Evolutionary conservation across 805 yeast genomes (phyloP), one percentile per base, ranked within the genome.

Genomic region (Torulaspora gathmanii): DNA sequence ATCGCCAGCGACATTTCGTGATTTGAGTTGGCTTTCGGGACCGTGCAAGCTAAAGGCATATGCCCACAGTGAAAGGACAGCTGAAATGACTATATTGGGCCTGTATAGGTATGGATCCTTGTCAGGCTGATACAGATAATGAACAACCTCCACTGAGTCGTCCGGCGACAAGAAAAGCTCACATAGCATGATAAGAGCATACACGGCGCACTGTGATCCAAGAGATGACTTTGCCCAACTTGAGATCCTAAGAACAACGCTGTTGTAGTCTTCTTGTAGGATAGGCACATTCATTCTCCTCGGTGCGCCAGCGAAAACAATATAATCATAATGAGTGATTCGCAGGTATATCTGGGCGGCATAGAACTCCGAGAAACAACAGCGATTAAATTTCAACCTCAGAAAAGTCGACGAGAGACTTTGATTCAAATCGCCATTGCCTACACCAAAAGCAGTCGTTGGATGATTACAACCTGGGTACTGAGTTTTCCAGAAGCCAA

Each of bases 291-390:
- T 82, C 79, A 82, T 79, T 54, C 86, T 74, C 61, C 81, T 75
- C 1, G 89, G 89, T 6, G 87, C 84, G 1, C 95, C 95, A 3
- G 88, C 81, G 60, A 71, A 82, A 4, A 83, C 79, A 37, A 83
- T 82, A 42, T 83, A 77, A 60, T 86, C 93, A 61, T 83, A 81
- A 50, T 83, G 86, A 40, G 83, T 79, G 23, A 82, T 72, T 39
- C 83, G 78, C 61, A 84, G 75, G 41, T 79, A 75, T 19, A 83
- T 79, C 57, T 83, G 87, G 1, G 84, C 79, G 61, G 82, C 69
- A 56, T 85, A 89, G 61, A 79, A 82, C 46, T 80, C 74, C 0
- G 85, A 79, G 49, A 77, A 75, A 47, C 76, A 77, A 58, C 84
- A 81, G 37, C 80, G 41, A 4, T 20, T 20, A 20, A 20, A 4